Evolutionary conservation across 2,329 filamentous ascomycete species (phyloP).

Genomic region (Calonectria pseudoturangicola): DNA sequence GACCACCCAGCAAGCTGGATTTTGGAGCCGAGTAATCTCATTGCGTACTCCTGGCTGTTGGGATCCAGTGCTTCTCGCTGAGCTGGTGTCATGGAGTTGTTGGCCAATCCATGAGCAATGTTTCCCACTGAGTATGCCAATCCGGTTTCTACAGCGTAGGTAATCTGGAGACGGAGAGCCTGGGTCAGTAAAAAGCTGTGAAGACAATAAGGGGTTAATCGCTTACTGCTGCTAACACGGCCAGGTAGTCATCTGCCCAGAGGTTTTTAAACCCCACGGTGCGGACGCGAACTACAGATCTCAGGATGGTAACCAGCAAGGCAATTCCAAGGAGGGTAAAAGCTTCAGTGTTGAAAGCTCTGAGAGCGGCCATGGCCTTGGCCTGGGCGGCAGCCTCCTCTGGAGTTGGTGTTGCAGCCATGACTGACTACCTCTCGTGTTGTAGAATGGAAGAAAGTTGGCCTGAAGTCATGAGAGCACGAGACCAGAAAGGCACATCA

Average conservation of each 20-base stretch:
- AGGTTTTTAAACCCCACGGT: conserved; percentile 70
- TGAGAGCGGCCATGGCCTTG: conserved; percentile 50
- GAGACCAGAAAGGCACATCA: neutral
- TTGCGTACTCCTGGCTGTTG: conserved; percentile 65
- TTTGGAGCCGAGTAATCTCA: conserved; percentile 72
- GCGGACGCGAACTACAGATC: conserved; percentile 69
- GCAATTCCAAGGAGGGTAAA: conserved; percentile 70
- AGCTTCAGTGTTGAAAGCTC: conserved; percentile 56
- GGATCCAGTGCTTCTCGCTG: conserved; percentile 67
- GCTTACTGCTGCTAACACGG: conserved; percentile 70
- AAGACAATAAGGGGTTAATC: neutral
- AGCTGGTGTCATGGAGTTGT: conserved; percentile 73
- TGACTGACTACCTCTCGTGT: conserved; percentile 16
- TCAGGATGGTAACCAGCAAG: conserved; percentile 68
- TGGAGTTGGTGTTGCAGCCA: conserved; percentile 44
- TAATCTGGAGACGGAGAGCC: conserved; percentile 60
- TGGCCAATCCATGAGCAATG: conserved; percentile 70
- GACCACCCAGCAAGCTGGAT: conserved; percentile 74
- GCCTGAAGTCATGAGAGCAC: neutral
- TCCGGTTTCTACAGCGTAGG: conserved; percentile 70
- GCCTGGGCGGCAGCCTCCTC: conserved; percentile 50
- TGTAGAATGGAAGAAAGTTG: neutral
- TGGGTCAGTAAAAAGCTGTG: neutral
- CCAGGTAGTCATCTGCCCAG: conserved; percentile 75
- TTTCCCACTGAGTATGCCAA: conserved; percentile 71